These are phyloP conservation scores for Diplodia mutila DNA, from an alignment of 2,329 filamentous ascomycete species.

Conservation along the genomic window DNA sequence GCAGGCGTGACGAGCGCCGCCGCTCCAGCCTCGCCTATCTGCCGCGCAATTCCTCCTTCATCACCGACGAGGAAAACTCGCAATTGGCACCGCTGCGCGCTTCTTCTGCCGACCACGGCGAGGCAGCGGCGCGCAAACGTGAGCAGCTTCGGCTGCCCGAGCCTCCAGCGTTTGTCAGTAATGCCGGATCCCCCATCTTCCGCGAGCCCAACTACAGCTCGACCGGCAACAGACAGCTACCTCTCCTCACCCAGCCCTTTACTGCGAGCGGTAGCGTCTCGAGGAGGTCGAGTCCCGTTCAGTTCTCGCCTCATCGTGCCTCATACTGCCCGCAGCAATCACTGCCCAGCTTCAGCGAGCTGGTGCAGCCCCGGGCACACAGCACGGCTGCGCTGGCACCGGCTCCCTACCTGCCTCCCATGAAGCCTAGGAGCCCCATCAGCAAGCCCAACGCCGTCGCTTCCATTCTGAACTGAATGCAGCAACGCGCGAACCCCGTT, in stretches of 20 bases:
- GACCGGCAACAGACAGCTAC: not conserved
- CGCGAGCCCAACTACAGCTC: conserved; percentile 18
- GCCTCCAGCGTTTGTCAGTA: conserved; percentile 13
- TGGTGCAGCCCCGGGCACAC: conserved; percentile 35
- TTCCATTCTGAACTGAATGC: conserved; percentile 18
- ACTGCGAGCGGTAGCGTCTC: conserved; percentile 3
- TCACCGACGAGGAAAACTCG: conserved; percentile 38
- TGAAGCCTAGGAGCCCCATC: conserved; percentile 12
- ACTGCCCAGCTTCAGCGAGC: conserved; percentile 39
- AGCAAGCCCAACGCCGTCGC: conserved; percentile 23
- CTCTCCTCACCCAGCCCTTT: conserved; percentile 38
- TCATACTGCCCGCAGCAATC: conserved; percentile 32
- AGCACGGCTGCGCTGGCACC: not conserved
- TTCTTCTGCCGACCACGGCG: conserved; percentile 5
- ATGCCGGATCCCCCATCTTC: conserved; percentile 16
- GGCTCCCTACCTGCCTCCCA: conserved; percentile 30
- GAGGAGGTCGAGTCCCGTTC: conserved; percentile 26
- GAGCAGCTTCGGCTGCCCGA: conserved; percentile 32
- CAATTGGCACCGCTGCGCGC: conserved; percentile 2
- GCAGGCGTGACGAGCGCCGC: conserved; percentile 42
- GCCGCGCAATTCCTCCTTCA: conserved; percentile 44
- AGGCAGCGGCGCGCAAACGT: conserved; percentile 30
- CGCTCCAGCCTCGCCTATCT: conserved; percentile 41
- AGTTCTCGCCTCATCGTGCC: conserved; percentile 27
- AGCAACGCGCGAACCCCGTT: not conserved